phyloP scores from a whole-genome alignment of 257 asterid genomes.

The Nicotiana paniculata region DNA sequence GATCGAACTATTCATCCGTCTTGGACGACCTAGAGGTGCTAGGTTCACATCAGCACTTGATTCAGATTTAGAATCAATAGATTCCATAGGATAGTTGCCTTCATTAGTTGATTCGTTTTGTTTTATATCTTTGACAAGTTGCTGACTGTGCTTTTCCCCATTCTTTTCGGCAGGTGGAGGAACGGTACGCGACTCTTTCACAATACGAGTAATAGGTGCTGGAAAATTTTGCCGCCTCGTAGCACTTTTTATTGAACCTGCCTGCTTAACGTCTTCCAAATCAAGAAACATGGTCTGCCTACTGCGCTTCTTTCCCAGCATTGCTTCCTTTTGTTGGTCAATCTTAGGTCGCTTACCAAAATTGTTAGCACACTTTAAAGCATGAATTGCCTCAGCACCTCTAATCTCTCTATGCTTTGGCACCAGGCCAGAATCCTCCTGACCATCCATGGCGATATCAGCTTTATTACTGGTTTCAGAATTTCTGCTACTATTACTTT shows the following conservation, averaged over 20 bases:
- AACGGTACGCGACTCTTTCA: conserved; percentile 58
- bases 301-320: conserved; percentile 92
- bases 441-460: conserved; percentile 37
- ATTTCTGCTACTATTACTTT: conserved; percentile 25
- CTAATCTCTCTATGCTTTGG: conserved; percentile 65
- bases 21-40: conserved; percentile 41
- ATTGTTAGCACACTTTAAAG: conserved; percentile 54
- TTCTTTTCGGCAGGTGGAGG: conserved; percentile 40
- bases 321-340: conserved; percentile 87
- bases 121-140: conserved; percentile 41
- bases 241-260: conserved; percentile 59
- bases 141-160: conserved; percentile 67
- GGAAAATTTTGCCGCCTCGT: conserved; percentile 85
- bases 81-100: conserved; percentile 45
- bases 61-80: conserved; percentile 61
- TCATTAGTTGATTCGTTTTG: conserved; percentile 55
- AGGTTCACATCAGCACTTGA: conserved; percentile 55
- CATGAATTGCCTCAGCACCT: conserved; percentile 82
- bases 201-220: conserved; percentile 57
- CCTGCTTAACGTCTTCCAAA: conserved; percentile 91
- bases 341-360: conserved; percentile 79
- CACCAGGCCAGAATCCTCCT: conserved; percentile 54
- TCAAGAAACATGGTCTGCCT: conserved; percentile 95
- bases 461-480: conserved; percentile 24
- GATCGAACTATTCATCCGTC: conserved; percentile 54